phyloP scores from a whole-genome alignment of 805 yeast genomes.

The Kregervanrija delftensis region DNA sequence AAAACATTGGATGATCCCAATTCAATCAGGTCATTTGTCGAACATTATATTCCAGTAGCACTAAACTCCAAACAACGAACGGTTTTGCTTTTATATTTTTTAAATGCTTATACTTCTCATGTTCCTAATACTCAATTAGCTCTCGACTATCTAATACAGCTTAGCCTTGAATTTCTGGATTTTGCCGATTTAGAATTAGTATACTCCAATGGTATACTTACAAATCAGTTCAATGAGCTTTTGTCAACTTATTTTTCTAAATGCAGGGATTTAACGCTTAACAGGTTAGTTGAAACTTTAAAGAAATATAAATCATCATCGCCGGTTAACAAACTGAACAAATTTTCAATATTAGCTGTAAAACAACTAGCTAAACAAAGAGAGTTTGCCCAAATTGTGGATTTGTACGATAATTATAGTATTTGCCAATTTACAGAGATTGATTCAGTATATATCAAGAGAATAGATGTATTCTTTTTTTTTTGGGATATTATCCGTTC shows the following conservation, averaged over 20 bases:
- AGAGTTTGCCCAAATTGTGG: slow-evolving; percentile 4
- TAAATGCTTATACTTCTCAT: background rate
- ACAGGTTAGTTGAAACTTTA: slow-evolving; percentile 3
- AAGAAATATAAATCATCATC: background rate
- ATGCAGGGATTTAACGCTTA: background rate
- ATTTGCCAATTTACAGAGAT: slow-evolving; percentile 8
- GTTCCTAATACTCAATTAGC: background rate
- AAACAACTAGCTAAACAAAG: slow-evolving; percentile 4
- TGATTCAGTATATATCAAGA: slow-evolving; percentile 9
- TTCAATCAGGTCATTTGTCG: too few relatives aligned
- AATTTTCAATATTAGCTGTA: slow-evolving; percentile 6
- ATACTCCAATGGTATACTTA: background rate
- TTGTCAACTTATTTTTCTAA: background rate
- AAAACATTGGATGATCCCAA: too few relatives aligned
- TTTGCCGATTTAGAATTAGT: slow-evolving; percentile 2
- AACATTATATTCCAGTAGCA: too few relatives aligned
- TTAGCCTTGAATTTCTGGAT: background rate
- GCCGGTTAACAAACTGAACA: slow-evolving; percentile 1
- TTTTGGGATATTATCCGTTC: slow-evolving; percentile 15
- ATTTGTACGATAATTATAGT: background rate
- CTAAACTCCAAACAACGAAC: slow-evolving; percentile 1
- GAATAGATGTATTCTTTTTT: slow-evolving; percentile 10
- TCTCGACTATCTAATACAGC: too few relatives aligned
- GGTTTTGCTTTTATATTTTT: background rate
- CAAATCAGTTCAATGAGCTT: slow-evolving; percentile 4